Evolutionary conservation across 78 protist species (phyloP).

Genomic region (Isochrysis galbana): DNA sequence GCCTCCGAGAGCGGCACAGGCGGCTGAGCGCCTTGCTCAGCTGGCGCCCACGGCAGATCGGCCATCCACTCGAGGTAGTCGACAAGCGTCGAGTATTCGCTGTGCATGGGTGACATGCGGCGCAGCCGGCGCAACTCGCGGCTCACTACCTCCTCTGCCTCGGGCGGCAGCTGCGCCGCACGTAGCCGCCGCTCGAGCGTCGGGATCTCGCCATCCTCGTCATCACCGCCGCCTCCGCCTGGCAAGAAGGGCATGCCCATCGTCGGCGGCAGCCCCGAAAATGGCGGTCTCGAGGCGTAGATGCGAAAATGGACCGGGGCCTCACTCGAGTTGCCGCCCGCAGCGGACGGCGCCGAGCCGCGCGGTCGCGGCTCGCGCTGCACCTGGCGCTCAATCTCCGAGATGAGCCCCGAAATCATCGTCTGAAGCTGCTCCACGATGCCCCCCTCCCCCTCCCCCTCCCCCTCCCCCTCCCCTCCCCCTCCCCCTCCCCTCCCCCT

Average conservation of each 20-base stretch:
- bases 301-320: constrained; percentile 1
- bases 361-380: neutral
- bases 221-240: constrained; percentile 12
- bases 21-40: neutral
- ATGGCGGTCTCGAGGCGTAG: neutral
- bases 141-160: neutral
- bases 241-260: neutral
- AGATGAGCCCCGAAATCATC: neutral
- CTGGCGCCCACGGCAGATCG: constrained; percentile 75
- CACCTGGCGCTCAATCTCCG: neutral
- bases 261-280: neutral
- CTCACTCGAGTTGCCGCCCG: neutral
- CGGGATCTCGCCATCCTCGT: constrained; percentile 20
- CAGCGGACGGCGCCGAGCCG: neutral
- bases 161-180: neutral
- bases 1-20: neutral
- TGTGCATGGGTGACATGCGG: neutral
- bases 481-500: neutral
- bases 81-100: neutral
- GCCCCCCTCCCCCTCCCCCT: neutral
- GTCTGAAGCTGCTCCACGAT: neutral
- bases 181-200: constrained; percentile 25
- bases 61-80: constrained; percentile 91
- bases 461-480: neutral
- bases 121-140: neutral